These are phyloP conservation scores for Parascedosporium putredinis DNA, from an alignment of 2,329 filamentous ascomycete genomes.

Conservation along the genomic window DNA sequence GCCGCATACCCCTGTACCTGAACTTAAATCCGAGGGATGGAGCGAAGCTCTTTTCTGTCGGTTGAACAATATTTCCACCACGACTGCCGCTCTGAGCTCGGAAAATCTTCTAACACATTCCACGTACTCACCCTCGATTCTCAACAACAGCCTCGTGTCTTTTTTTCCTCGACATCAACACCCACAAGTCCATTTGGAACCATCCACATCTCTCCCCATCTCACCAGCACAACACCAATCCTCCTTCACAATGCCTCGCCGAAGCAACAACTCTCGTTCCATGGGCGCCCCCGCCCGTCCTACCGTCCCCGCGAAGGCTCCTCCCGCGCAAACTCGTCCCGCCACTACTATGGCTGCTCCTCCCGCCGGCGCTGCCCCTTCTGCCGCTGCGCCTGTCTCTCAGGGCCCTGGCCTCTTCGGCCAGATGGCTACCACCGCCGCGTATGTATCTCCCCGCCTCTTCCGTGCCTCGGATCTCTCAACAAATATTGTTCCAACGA, in stretches of 20 bases:
- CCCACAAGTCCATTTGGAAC: too few species aligned
- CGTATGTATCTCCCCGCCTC: conserved; percentile 50
- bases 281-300: conserved; percentile 56
- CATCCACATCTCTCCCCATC: not conserved
- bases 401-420: conserved; percentile 80
- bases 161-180: conserved; percentile 8
- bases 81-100: not conserved
- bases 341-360: conserved; percentile 55
- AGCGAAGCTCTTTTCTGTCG: not conserved
- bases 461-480: too few species aligned
- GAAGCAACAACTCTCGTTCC: conserved; percentile 40
- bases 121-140: not conserved
- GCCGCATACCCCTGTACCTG: not conserved
- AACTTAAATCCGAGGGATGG: not conserved
- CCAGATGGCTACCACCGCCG: conserved; percentile 95
- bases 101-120: conserved; percentile 6
- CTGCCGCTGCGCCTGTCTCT: conserved; percentile 36
- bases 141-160: conserved; percentile 8
- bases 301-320: conserved; percentile 47
- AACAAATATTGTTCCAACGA: too few species aligned
- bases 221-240: conserved; percentile 8
- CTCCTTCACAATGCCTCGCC: conserved; percentile 60
- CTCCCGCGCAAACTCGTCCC: conserved; percentile 55
- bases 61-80: not conserved
- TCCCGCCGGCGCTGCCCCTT: conserved; percentile 35